These are phyloP conservation scores for Onygenales sp. DNA, from an alignment of 2,329 filamentous ascomycete species.

Conservation along the genomic window DNA sequence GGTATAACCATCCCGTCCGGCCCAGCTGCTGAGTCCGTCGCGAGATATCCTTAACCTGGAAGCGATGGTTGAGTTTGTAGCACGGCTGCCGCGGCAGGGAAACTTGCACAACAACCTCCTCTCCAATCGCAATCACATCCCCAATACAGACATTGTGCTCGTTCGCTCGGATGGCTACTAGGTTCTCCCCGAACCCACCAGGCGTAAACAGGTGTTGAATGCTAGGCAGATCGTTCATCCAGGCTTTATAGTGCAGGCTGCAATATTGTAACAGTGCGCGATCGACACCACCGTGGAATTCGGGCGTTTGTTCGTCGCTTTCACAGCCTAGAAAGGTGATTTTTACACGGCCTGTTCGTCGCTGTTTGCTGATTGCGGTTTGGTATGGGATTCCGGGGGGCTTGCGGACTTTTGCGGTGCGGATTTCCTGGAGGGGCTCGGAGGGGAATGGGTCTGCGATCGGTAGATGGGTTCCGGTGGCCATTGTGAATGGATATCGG, in stretches of 20 bases:
- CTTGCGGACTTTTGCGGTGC: not conserved
- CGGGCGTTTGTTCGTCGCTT: constrained; percentile 53
- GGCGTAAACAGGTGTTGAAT: constrained; percentile 44
- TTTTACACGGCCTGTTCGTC: not conserved
- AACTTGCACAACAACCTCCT: constrained; percentile 47
- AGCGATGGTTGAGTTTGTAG: constrained; percentile 61
- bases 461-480: too few species aligned
- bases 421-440: not conserved
- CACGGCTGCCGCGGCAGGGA: constrained; percentile 55
- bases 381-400: not conserved
- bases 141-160: constrained; percentile 59
- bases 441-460: too few species aligned
- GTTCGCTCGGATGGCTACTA: constrained; percentile 50
- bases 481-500: too few species aligned
- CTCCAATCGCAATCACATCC: constrained; percentile 46
- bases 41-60: constrained; percentile 54
- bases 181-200: constrained; percentile 57
- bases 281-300: constrained; percentile 53
- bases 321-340: constrained; percentile 38
- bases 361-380: not conserved
- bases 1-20: constrained; percentile 58
- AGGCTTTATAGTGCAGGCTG: constrained; percentile 30
- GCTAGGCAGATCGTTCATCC: constrained; percentile 40
- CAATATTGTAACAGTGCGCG: constrained; percentile 57
- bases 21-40: constrained; percentile 46